Base-by-base conservation (phyloP, 2,329 filamentous ascomycete genomes). In the Fusarium sp. region DNA sequence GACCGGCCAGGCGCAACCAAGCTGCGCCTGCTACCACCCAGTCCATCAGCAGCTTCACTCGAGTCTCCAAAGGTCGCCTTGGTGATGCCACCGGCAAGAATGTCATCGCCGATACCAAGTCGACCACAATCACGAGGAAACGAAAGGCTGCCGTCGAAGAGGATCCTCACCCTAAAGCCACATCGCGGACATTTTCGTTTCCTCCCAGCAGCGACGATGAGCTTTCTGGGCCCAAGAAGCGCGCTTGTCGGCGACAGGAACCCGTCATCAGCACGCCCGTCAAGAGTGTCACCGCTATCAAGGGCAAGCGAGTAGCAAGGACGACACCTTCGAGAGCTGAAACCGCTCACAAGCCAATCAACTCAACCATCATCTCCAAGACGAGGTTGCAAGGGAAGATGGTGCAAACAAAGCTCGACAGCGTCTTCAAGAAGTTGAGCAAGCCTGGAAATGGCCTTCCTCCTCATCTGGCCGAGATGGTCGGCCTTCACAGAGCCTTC, bases 401-500 rank as follows among this genome's bases (percentile, higher is more conserved):
- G 5, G 67, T 79, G 4, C 82, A 83, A 69, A 80, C 81, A 11
- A 82, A 80, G 50, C 82, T 86, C 5, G 83, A 88, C 81, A 83
- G 83, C 4, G 78, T 84, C 33, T 82, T 84, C 71, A 82, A 81
- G 65, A 85, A 83, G 31, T 65, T 70, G 79, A 82, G 59, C 74
- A 73, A 70, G 27, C 41, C 52, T 77, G 68, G 56, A 2, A 29
- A 68, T 27, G 78, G 77, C 8, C 84, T 92, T 6, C 89, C 88
- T 13, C 80, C 79, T 20, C 89, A 90, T 76, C 83, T 91, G 45
- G 81, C 86, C 67, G 89, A 93, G 58, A 84, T 95, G 18, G 82
- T 93, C 60, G 84, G 88, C 66, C 85, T 95, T 29, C 90, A 95
- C 80, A 85, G 86, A 45, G 87, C 91, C 13, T 93, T 95, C 75